Percentiles rank a stretch among this genome's conserved stretches.
Evolutionary conservation across 2,329 filamentous ascomycete genomes (phyloP).

Genomic region (Massarina eburnea): DNA sequence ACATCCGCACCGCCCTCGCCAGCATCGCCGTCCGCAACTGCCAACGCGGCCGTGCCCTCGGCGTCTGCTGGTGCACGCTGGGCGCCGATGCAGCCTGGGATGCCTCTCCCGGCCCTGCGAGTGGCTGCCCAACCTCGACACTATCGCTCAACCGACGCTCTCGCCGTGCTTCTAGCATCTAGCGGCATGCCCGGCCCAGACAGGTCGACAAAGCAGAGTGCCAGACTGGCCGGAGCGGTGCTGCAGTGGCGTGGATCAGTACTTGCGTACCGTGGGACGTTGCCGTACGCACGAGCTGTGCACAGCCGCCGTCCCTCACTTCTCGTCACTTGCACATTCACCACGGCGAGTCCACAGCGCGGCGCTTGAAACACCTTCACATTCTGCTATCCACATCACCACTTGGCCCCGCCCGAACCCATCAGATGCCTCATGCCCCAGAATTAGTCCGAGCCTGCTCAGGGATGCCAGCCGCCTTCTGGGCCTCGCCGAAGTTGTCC

Average conservation of each 20-base stretch:
- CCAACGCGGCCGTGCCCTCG: background rate
- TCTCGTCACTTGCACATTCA: background rate
- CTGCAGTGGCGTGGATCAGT: background rate
- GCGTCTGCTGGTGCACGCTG: background rate
- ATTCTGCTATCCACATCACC: too few relatives aligned
- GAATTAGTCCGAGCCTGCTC: conserved; percentile 2
- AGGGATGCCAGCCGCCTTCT: conserved; percentile 45
- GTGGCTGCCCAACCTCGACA: conserved; percentile 6
- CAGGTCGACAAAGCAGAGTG: conserved; percentile 1
- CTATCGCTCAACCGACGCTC: conserved; percentile 1
- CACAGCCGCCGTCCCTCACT: background rate
- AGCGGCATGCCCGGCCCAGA: conserved; percentile 4
- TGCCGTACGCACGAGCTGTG: background rate
- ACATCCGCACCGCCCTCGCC: background rate
- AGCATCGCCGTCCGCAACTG: background rate
- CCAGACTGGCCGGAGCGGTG: too few relatives aligned
- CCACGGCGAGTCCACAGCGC: too few relatives aligned
- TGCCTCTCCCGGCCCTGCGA: conserved; percentile 1
- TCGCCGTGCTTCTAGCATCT: background rate
- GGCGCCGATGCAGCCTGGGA: background rate
- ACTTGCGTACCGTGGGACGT: conserved; percentile 5
- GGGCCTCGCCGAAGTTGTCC: conserved; percentile 48
- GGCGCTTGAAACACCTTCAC: too few relatives aligned
- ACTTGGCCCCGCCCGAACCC: too few relatives aligned
- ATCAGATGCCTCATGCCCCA: background rate